Evolutionary conservation across 2,329 filamentous ascomycete species (phyloP), one percentile per base, ranked within the genome.

Genomic region (Calonectria pseudoturangicola): DNA sequence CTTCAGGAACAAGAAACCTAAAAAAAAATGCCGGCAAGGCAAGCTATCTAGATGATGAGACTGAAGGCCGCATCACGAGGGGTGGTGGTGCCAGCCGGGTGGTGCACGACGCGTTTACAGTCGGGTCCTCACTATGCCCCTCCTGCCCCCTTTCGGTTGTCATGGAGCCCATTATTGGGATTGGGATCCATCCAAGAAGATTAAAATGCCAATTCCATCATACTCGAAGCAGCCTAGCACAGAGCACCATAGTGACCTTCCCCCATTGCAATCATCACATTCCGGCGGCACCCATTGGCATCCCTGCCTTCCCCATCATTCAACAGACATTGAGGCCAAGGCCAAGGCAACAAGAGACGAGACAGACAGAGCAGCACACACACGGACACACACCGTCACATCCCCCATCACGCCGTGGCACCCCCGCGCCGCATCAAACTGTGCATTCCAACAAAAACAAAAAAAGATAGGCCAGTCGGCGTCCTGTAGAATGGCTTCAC

Each of bases 221-320:
- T 63, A n/a, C 54, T 45, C 25, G 36, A 62, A 63, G 39, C 56
- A 51, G 33, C 47, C 45, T 54, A 67, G n/a, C 58, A 63, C 27
- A 63, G 16, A 33, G 36, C 16, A 54, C 54, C 54, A 15, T 6
- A 21, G 41, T 39, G 54, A 60, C 21, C 36, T 41, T 33, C 39
- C 54, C 39, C 30, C 60, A 30, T 48, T 36, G 62, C 45, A 56
- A 36, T 60, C 68, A 65, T 66, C 68, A 48, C 60, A 66, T 58
- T 70, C 68, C 62, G 63, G 47, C 47, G 21, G 39, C 68, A 65
- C 45, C 58, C 45, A 25, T 30, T 21, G 16, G 5, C 39, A 68
- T 51, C 67, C 68, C 68, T 70, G 68, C 58, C 63, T 33, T 66
- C 68, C 68, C 63, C 68, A 71, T 71, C 68, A 62, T 71, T 71